phyloP scores from a whole-genome alignment of 805 yeast genomes.

The Wickerhamiella kazuoi region DNA sequence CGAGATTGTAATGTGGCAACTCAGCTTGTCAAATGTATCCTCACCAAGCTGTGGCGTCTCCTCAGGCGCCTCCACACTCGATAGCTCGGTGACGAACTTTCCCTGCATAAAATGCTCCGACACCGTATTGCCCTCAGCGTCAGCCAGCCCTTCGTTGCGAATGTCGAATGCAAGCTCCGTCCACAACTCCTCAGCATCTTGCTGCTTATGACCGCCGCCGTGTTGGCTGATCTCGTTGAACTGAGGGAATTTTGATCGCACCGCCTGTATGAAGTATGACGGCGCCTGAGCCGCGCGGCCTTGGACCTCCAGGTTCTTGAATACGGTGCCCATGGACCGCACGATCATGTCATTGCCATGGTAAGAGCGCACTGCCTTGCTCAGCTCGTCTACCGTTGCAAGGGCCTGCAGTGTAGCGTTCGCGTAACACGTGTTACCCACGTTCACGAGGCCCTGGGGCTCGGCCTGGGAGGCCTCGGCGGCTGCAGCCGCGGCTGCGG shows the following conservation, averaged over 20 bases:
- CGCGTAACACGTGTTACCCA: constrained; percentile 66
- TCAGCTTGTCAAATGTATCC: constrained; percentile 52
- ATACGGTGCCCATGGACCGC: constrained; percentile 18
- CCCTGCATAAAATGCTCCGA: constrained; percentile 42
- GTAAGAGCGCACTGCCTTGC: constrained; percentile 27
- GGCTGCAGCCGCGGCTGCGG: constrained; percentile 31
- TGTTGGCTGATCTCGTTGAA: constrained; percentile 54
- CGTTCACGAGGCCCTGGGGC: constrained; percentile 51
- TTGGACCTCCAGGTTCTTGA: constrained; percentile 17
- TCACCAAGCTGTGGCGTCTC: constrained; percentile 28
- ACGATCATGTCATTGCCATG: constrained; percentile 22
- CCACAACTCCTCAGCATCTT: constrained; percentile 94
- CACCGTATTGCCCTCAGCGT: background rate
- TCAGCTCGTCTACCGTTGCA: constrained; percentile 31
- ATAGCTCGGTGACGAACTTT: constrained; percentile 42
- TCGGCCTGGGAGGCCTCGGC: constrained; percentile 21
- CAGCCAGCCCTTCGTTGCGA: constrained; percentile 21
- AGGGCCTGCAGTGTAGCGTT: constrained; percentile 51
- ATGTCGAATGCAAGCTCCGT: constrained; percentile 53
- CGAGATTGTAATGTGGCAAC: constrained; percentile 71
- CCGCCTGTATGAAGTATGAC: constrained; percentile 33
- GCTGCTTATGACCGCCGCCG: constrained; percentile 67
- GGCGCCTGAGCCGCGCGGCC: constrained; percentile 40
- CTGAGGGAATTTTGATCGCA: constrained; percentile 62
- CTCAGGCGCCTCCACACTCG: constrained; percentile 40